Evolutionary conservation across 1,284 basidiomycete species (phyloP).

Genomic region (Ceratobasidium papillatum): DNA sequence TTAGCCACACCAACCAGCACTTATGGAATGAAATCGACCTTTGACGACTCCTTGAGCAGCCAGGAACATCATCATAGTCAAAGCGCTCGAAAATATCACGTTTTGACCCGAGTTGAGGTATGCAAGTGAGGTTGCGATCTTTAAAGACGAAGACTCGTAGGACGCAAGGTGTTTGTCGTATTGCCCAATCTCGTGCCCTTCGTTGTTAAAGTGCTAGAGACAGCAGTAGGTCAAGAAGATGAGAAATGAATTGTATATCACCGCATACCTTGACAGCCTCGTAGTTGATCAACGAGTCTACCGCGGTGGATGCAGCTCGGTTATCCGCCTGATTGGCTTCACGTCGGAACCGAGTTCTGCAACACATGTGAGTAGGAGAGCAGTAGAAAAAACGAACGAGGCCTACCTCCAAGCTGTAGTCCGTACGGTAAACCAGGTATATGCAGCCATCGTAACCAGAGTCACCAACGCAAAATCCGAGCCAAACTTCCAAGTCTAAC

Average conservation of each 20-base stretch:
- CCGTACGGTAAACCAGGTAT: conserved; percentile 96
- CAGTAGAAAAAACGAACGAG: background rate
- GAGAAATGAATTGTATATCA: background rate
- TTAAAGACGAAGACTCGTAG: conserved; percentile 92
- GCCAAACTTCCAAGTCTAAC: conserved; percentile 93
- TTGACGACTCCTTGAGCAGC: conserved; percentile 94
- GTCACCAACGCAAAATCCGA: conserved; percentile 97
- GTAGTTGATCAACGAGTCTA: conserved; percentile 97
- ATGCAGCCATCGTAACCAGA: conserved; percentile 83
- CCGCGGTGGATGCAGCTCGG: conserved; percentile 90
- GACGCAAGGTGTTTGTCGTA: conserved; percentile 89
- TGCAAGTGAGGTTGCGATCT: conserved; percentile 94
- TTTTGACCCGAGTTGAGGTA: conserved; percentile 97
- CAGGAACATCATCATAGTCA: conserved; percentile 96
- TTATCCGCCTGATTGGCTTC: conserved; percentile 97
- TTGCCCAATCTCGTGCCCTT: conserved; percentile 87
- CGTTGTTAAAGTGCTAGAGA: conserved; percentile 94
- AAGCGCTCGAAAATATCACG: conserved; percentile 90
- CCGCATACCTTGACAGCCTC: conserved; percentile 91
- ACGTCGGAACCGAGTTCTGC: conserved; percentile 89
- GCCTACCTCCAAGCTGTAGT: conserved; percentile 93
- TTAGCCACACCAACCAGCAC: background rate
- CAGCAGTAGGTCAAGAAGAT: background rate
- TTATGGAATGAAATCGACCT: conserved; percentile 58
- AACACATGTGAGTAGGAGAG: background rate